A percentile compares a stretch with the other conserved stretches of the same genome.
phyloP scores from a whole-genome alignment of 768 basidiomycete genomes.

The Boletus rubropictus region DNA sequence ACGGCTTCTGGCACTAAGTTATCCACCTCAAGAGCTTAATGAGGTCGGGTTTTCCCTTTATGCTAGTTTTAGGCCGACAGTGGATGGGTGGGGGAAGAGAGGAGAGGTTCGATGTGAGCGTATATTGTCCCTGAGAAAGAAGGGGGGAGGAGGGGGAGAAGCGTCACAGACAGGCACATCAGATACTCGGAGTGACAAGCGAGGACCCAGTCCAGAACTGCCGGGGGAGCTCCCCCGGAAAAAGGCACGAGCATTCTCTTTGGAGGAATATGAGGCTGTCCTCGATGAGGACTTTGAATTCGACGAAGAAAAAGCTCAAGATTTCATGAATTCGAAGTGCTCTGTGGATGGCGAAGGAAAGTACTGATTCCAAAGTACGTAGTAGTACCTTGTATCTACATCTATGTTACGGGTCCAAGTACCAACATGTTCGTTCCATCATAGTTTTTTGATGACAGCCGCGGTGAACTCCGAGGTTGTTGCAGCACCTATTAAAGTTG shows the following conservation, averaged over 20 bases:
- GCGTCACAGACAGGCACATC: conserved; percentile 9
- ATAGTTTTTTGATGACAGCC: conserved; percentile 81
- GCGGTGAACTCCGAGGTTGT: conserved; percentile 94
- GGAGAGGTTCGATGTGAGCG: conserved; percentile 65
- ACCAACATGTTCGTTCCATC: conserved; percentile 11
- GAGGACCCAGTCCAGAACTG: conserved; percentile 2
- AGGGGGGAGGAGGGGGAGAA: conserved; percentile 14
- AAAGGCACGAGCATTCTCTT: conserved; percentile 34
- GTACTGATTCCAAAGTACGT: conserved; percentile 10
- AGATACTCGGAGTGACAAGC: not conserved
- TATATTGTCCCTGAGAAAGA: conserved; percentile 57
- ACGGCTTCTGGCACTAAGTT: conserved; percentile 60
- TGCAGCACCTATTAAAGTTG: conserved; percentile 54
- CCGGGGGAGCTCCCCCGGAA: conserved; percentile 34
- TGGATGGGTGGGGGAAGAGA: conserved; percentile 79
- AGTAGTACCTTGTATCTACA: conserved; percentile 17
- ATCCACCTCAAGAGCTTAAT: conserved; percentile 53
- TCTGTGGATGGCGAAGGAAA: conserved; percentile 7
- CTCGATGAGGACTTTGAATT: conserved; percentile 46
- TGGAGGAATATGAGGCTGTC: conserved; percentile 50
- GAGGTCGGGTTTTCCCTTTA: conserved; percentile 72
- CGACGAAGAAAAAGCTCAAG: conserved; percentile 35
- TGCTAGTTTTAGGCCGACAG: conserved; percentile 78
- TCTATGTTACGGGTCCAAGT: conserved; percentile 21
- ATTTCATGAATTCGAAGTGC: not conserved